phyloP scores from a whole-genome alignment of 2,329 filamentous ascomycete genomes.

The Aspergillus caelatus region DNA sequence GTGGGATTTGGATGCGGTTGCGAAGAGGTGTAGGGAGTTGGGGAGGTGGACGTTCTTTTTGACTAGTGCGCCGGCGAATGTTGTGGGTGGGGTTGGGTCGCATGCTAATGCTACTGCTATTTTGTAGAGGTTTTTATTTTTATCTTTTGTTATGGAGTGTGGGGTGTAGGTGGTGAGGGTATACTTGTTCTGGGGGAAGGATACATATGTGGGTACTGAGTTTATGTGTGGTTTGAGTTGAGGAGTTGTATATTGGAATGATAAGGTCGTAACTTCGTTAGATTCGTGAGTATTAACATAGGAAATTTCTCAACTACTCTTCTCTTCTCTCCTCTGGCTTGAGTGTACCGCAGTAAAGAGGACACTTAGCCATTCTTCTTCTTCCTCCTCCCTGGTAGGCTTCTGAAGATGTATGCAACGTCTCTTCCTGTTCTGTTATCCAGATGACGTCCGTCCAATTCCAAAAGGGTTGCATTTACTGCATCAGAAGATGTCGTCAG shows the following conservation, averaged over 20 bases:
- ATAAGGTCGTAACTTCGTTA: constrained; percentile 13
- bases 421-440: not conserved
- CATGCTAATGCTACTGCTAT: constrained; percentile 39
- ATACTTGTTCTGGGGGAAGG: too few species aligned
- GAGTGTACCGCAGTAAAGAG: not conserved
- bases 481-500: constrained; percentile 46
- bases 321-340: not conserved
- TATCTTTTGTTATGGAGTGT: too few species aligned
- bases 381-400: not conserved
- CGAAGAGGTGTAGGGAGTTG: constrained; percentile 36
- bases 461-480: not conserved
- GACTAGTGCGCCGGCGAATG: constrained; percentile 46
- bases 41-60: constrained; percentile 47
- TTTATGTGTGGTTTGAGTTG: not conserved
- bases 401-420: not conserved
- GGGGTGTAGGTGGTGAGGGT: too few species aligned
- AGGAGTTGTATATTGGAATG: not conserved
- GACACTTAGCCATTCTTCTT: not conserved
- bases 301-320: constrained; percentile 7
- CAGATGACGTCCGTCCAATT: not conserved
- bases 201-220: not conserved
- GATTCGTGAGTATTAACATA: constrained; percentile 16
- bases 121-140: constrained; percentile 18
- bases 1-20: constrained; percentile 47
- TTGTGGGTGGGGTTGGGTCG: constrained; percentile 39